phyloP scores from a whole-genome alignment of 257 asterid genomes.

The Lithospermum erythrorhizon region DNA sequence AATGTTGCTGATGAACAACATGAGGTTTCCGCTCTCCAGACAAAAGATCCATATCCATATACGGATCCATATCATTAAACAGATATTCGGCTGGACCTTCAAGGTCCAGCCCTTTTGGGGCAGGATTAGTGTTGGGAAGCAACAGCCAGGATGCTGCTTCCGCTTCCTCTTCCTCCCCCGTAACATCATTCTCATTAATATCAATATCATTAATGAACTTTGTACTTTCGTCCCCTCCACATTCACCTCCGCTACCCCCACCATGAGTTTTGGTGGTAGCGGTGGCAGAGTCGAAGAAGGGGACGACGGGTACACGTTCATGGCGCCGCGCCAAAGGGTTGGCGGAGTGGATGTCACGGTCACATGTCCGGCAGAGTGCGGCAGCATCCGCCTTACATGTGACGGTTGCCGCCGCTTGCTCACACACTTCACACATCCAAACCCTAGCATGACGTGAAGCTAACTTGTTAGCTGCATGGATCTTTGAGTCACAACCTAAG shows the following conservation, averaged over 20 bases:
- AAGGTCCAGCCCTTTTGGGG: constrained; percentile 11
- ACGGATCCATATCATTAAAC: constrained; percentile 47
- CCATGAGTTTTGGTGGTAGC: constrained; percentile 15
- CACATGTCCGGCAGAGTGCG: constrained; percentile 65
- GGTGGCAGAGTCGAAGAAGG: constrained; percentile 50
- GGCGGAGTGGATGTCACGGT: constrained; percentile 84
- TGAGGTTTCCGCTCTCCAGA: constrained; percentile 36
- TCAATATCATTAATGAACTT: constrained; percentile 5
- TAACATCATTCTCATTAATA: not conserved
- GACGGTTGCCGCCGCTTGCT: constrained; percentile 71
- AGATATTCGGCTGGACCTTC: constrained; percentile 33
- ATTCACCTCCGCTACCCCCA: not conserved
- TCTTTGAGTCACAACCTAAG: constrained; percentile 46
- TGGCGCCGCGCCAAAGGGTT: constrained; percentile 80
- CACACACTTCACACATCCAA: constrained; percentile 80
- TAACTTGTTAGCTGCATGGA: constrained; percentile 72
- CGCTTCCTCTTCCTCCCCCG: constrained; percentile 33
- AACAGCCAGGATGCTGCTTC: constrained; percentile 47
- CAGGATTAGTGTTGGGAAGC: constrained; percentile 18
- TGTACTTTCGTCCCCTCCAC: not conserved
- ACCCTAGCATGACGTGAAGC: constrained; percentile 78
- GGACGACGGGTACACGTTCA: constrained; percentile 64
- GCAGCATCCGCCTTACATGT: constrained; percentile 93
- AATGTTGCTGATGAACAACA: constrained; percentile 12
- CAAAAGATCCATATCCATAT: constrained; percentile 44